Evolutionary conservation across 305 asterid species (phyloP).

Genomic region (Fraxinus floribunda): DNA sequence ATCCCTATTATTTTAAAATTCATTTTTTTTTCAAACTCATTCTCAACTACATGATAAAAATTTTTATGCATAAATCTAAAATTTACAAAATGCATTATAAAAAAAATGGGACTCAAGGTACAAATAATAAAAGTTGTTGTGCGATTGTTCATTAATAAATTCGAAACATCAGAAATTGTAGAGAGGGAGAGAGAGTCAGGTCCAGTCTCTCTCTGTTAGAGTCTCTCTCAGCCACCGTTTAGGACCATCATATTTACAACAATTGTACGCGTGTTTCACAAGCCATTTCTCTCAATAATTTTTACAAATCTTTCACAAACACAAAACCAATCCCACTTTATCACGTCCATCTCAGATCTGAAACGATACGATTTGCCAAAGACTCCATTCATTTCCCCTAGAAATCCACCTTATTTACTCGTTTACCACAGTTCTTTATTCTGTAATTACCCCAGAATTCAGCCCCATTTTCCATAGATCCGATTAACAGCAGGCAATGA

Average conservation of each 20-base stretch:
- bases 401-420: slow-evolving; percentile 20
- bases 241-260: background rate
- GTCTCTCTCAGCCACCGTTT: background rate
- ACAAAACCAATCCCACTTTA: background rate
- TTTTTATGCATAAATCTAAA: too few relatives aligned
- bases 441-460: background rate
- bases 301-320: slow-evolving; percentile 8
- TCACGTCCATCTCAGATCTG: slow-evolving; percentile 48
- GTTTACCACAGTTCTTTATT: slow-evolving; percentile 17
- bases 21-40: too few relatives aligned
- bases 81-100: too few relatives aligned
- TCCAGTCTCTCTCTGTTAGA: background rate
- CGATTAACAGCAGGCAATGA: slow-evolving; percentile 34
- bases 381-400: slow-evolving; percentile 1
- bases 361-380: slow-evolving; percentile 25
- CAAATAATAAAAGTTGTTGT: too few relatives aligned
- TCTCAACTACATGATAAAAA: too few relatives aligned
- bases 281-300: background rate
- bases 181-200: background rate
- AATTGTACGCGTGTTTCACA: background rate
- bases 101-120: too few relatives aligned
- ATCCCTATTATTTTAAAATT: too few relatives aligned
- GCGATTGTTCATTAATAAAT: too few relatives aligned
- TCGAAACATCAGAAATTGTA: background rate
- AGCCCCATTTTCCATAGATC: slow-evolving; percentile 27